A percentile compares a stretch with the other conserved stretches of the same genome.
Conservation (phyloP, 805 yeast genomes). For the Ogataea nakhonphanomensis region DNA sequence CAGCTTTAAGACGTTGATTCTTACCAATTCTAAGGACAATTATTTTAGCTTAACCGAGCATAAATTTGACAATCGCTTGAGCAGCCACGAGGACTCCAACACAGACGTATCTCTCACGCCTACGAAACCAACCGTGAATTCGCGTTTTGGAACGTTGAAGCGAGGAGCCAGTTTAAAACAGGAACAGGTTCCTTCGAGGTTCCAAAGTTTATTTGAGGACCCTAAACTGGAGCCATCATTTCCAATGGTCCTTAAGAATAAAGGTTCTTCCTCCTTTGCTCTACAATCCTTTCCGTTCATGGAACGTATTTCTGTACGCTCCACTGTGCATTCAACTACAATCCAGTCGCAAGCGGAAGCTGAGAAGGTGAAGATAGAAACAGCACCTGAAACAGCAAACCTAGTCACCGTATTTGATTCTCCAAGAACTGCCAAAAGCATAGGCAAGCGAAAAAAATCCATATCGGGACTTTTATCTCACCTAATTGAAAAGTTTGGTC, state of each 20-base stretch:
- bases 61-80: constrained; percentile 9
- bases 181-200: constrained; percentile 4
- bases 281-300: neutral
- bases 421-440: constrained; percentile 1
- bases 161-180: constrained; percentile 11
- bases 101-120: constrained; percentile 12
- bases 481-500: constrained; percentile 11
- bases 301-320: constrained; percentile 1
- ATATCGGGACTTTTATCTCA: constrained; percentile 10
- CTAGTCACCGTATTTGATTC: neutral
- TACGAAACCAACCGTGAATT: constrained; percentile 6
- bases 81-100: constrained; percentile 9
- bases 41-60: constrained; percentile 11
- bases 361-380: neutral
- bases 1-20: constrained; percentile 1
- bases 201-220: constrained; percentile 1
- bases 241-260: neutral
- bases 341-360: neutral
- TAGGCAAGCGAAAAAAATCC: constrained; percentile 2
- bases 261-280: neutral
- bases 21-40: constrained; percentile 7
- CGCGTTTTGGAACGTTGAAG: constrained; percentile 5
- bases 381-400: neutral
- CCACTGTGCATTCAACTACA: neutral
- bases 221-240: constrained; percentile 1